These are phyloP conservation scores for Gossypium bickii DNA, from an alignment of 345 rosid genomes.

Conservation along the genomic window DNA sequence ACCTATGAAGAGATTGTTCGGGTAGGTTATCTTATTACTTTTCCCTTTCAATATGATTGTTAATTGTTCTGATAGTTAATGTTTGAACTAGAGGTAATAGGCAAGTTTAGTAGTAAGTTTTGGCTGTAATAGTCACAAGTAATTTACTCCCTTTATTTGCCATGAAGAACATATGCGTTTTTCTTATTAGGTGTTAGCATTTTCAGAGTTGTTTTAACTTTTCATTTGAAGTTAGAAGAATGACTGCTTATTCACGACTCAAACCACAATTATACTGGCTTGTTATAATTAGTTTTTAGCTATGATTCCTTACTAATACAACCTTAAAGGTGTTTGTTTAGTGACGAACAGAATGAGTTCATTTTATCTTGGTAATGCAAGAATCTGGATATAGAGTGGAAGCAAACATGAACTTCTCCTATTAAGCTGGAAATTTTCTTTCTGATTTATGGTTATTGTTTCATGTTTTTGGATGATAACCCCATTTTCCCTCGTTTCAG, in stretches of 20 bases:
- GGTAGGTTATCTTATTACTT: slow-evolving; percentile 40
- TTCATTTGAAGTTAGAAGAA: neutral
- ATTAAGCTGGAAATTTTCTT: neutral
- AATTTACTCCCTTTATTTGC: neutral
- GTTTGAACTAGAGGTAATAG: neutral
- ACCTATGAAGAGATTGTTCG: slow-evolving; percentile 98
- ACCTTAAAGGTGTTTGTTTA: neutral
- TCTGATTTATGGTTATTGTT: neutral
- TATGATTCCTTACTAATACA: neutral
- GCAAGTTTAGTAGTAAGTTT: neutral
- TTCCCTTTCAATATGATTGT: neutral
- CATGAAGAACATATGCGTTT: slow-evolving; percentile 4
- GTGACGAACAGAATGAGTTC: no score
- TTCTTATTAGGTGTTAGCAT: neutral
- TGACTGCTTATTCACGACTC: neutral
- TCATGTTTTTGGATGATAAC: neutral
- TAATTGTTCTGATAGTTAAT: neutral
- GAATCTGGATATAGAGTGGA: neutral
- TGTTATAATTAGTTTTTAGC: neutral
- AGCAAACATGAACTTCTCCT: neutral
- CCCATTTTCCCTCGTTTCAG: slow-evolving; percentile 37
- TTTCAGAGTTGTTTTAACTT: neutral
- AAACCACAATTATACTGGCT: neutral
- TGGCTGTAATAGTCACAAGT: neutral
- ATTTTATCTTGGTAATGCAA: neutral